A percentile compares a stretch with the other conserved stretches of the same genome.
These are phyloP conservation scores for Suillus subalutaceus DNA, from an alignment of 768 basidiomycete species.

Conservation along the genomic window DNA sequence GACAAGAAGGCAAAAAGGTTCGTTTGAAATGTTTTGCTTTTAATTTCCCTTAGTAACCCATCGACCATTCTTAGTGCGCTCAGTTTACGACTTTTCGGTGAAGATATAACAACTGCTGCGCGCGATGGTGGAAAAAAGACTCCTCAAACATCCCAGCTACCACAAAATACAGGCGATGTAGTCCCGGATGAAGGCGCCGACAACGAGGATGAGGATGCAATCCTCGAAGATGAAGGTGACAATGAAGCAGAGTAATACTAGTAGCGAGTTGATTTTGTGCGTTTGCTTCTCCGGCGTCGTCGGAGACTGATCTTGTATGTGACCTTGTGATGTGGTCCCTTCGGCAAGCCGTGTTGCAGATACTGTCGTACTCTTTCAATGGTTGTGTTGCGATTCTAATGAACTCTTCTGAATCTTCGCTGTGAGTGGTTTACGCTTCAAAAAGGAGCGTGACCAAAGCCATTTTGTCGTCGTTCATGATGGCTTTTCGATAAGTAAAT, in stretches of 20 bases:
- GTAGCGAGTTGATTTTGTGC: not conserved
- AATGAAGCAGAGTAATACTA: slow-evolving; percentile 20
- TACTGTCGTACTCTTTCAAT: not conserved
- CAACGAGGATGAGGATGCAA: slow-evolving; percentile 6
- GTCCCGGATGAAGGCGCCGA: slow-evolving; percentile 5
- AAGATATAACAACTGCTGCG: slow-evolving; percentile 67
- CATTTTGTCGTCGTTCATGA: not conserved
- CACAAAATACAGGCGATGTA: not conserved
- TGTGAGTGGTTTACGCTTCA: not conserved
- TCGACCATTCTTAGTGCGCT: slow-evolving; percentile 60
- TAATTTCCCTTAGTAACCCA: slow-evolving; percentile 10
- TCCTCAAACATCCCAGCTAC: slow-evolving; percentile 9
- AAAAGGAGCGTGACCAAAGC: not conserved
- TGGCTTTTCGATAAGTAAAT: not conserved
- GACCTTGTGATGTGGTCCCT: not conserved
- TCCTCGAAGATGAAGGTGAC: slow-evolving; percentile 9
- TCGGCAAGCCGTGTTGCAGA: not conserved
- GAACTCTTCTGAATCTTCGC: not conserved
- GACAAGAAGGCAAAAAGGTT: slow-evolving; percentile 97
- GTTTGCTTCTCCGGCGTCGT: not conserved
- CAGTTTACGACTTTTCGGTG: slow-evolving; percentile 81
- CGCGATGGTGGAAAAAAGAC: slow-evolving; percentile 37
- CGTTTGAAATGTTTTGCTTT: slow-evolving; percentile 14
- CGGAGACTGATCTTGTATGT: not conserved
- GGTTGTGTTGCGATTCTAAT: not conserved